These are phyloP conservation scores for Herpetospermum pedunculosum DNA, from an alignment of 306 rosid species.

Conservation along the genomic window DNA sequence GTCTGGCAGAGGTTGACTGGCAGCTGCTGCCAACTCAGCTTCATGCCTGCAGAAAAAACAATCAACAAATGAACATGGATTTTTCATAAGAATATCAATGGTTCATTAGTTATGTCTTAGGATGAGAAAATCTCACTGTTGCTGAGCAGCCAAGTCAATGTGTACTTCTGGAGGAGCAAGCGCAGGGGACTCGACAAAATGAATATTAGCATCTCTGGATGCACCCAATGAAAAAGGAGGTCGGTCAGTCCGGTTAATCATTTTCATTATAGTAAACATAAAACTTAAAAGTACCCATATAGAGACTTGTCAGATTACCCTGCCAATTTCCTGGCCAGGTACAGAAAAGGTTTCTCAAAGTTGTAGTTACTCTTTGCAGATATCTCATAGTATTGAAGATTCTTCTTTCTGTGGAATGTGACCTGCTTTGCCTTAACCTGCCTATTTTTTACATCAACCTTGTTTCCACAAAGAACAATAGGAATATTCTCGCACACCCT, in stretches of 20 bases:
- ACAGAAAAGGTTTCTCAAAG: slow-evolving; percentile 70
- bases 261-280: no score
- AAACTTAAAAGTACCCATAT: no score
- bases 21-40: slow-evolving; percentile 35
- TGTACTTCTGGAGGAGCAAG: slow-evolving; percentile 76
- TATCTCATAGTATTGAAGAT: slow-evolving; percentile 70
- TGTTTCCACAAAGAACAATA: slow-evolving; percentile 71
- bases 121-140: slow-evolving; percentile 2
- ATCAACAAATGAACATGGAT: background rate
- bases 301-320: no score
- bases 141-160: slow-evolving; percentile 44
- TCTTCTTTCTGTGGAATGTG: slow-evolving; percentile 75
- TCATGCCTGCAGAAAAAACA: slow-evolving; percentile 25
- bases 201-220: slow-evolving; percentile 41
- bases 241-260: no score
- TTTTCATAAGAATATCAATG: background rate
- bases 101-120: background rate
- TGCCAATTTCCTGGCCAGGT: slow-evolving; percentile 66
- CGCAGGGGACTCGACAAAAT: slow-evolving; percentile 74
- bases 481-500: slow-evolving; percentile 79
- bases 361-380: slow-evolving; percentile 83
- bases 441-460: slow-evolving; percentile 76
- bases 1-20: slow-evolving; percentile 59
- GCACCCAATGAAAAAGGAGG: background rate
- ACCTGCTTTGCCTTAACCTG: slow-evolving; percentile 79